A percentile compares a stretch with the other conserved stretches of the same genome.
Evolutionary conservation across 768 basidiomycete species (phyloP).

Genomic region (Phlebiopsis flavidoalba): DNA sequence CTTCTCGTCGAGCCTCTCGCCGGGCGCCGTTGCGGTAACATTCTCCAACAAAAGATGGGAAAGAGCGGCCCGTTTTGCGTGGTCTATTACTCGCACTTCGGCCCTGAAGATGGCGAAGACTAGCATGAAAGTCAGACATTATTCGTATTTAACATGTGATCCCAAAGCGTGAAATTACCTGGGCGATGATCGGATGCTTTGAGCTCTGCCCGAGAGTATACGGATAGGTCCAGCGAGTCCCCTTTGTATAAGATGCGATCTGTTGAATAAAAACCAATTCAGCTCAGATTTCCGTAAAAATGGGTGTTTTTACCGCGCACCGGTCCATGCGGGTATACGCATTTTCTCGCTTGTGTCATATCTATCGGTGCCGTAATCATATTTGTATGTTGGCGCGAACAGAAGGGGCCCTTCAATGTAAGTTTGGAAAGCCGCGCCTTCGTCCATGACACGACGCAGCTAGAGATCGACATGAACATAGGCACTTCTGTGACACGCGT

Average conservation of each 20-base stretch:
- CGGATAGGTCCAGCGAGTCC: slow-evolving; percentile 57
- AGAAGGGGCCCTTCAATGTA: slow-evolving; percentile 86
- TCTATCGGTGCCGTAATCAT: slow-evolving; percentile 72
- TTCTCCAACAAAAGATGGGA: slow-evolving; percentile 64
- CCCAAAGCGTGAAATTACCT: slow-evolving; percentile 35
- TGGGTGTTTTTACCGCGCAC: slow-evolving; percentile 30
- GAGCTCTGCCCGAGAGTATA: slow-evolving; percentile 83
- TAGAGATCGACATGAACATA: slow-evolving; percentile 25
- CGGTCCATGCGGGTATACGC: slow-evolving; percentile 97
- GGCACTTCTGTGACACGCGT: neutral
- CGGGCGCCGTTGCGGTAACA: slow-evolving; percentile 55
- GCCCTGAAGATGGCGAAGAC: slow-evolving; percentile 84
- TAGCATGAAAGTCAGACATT: slow-evolving; percentile 21
- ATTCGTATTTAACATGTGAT: neutral
- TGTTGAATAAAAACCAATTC: slow-evolving; percentile 23
- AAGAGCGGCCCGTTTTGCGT: slow-evolving; percentile 64
- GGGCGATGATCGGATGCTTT: slow-evolving; percentile 95
- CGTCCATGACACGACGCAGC: slow-evolving; percentile 71
- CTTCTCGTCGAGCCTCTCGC: slow-evolving; percentile 69
- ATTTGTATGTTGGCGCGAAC: slow-evolving; percentile 96
- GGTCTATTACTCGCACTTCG: slow-evolving; percentile 74
- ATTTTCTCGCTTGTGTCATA: slow-evolving; percentile 97
- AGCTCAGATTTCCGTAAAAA: neutral
- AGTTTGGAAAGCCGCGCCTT: slow-evolving; percentile 68
- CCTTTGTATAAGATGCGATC: slow-evolving; percentile 94